Evolutionary conservation across 306 rosid genomes (phyloP).

Genomic region (Mimosa bimucronata): DNA sequence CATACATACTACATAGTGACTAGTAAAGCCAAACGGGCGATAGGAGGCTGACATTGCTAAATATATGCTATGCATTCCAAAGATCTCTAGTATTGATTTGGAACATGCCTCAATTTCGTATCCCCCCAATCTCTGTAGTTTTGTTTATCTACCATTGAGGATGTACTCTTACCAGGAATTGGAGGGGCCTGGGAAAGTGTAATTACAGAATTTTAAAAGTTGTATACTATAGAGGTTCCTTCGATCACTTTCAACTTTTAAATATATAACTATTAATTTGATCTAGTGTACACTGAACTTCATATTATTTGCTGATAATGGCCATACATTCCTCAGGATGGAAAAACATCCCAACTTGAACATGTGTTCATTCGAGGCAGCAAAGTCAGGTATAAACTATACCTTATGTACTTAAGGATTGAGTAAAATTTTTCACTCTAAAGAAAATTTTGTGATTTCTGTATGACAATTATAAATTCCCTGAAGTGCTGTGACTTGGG

Average conservation of each 20-base stretch:
- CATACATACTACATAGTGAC: not conserved
- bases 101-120: not conserved
- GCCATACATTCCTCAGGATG: slow-evolving; percentile 61
- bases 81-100: not conserved
- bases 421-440: slow-evolving; percentile 9
- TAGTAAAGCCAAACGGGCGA: not conserved
- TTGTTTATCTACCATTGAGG: not conserved
- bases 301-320: slow-evolving; percentile 30
- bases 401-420: slow-evolving; percentile 5
- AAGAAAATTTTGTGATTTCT: slow-evolving; percentile 22
- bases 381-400: slow-evolving; percentile 83
- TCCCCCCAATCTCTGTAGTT: not conserved
- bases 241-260: slow-evolving; percentile 8
- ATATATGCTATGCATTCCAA: not conserved
- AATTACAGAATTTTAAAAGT: not conserved
- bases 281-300: not conserved
- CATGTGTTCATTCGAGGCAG: slow-evolving; percentile 98
- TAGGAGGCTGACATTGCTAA: not conserved
- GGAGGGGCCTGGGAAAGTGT: slow-evolving; percentile 6
- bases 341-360: slow-evolving; percentile 93
- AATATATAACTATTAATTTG: not conserved
- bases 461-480: slow-evolving; percentile 2
- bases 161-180: not conserved
- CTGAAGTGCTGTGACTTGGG: slow-evolving; percentile 17
- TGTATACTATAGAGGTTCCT: not conserved